Percentiles rank a stretch among this genome's conserved stretches.
These are phyloP conservation scores for Paragyromitra xinjiangensis DNA, from an alignment of 495 filamentous ascomycete genomes.

Conservation along the genomic window DNA sequence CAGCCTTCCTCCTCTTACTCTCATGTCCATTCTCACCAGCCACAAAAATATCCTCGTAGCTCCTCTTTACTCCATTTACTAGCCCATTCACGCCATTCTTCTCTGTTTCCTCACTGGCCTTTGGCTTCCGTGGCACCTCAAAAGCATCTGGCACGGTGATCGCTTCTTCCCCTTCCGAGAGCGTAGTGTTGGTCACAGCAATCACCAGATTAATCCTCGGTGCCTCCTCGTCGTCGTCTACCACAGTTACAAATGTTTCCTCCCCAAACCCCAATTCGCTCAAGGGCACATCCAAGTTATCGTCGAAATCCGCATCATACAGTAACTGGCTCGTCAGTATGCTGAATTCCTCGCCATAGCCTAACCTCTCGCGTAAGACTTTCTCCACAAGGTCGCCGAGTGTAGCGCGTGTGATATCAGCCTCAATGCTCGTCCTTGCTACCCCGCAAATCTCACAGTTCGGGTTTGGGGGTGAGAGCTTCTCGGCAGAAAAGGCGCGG, in stretches of 20 bases:
- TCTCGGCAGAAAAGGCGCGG: slow-evolving; percentile 76
- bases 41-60: slow-evolving; percentile 41
- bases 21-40: slow-evolving; percentile 34
- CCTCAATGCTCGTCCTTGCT: slow-evolving; percentile 69
- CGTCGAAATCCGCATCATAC: slow-evolving; percentile 88
- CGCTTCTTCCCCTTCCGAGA: slow-evolving; percentile 61
- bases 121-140: slow-evolving; percentile 66
- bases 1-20: slow-evolving; percentile 62
- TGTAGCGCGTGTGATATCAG: slow-evolving; percentile 78
- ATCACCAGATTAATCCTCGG: slow-evolving; percentile 82
- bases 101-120: slow-evolving; percentile 53
- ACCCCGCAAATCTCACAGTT: slow-evolving; percentile 84
- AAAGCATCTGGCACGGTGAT: slow-evolving; percentile 62
- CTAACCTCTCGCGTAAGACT: slow-evolving; percentile 72
- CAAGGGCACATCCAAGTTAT: slow-evolving; percentile 82
- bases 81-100: slow-evolving; percentile 43
- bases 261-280: slow-evolving; percentile 75
- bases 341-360: slow-evolving; percentile 84
- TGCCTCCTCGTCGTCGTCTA: slow-evolving; percentile 84
- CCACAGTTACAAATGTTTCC: slow-evolving; percentile 81
- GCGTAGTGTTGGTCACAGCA: slow-evolving; percentile 62
- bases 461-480: slow-evolving; percentile 77
- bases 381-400: slow-evolving; percentile 82
- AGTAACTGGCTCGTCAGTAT: slow-evolving; percentile 76
- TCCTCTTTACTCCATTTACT: slow-evolving; percentile 42